Evolutionary conservation across 176 grass and related monocot genomes (phyloP).

Genomic region (maize (Zea mays)): Zm-B73-REFERENCE-NAM-5.0 NC_050096.1:248071001-248071500

Average conservation of each 20-base stretch:
- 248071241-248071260: conserved; percentile 6
- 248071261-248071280: neutral
- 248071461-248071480: conserved; percentile 10
- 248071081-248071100: neutral
- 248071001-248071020: conserved; percentile 83
- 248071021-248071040: conserved; percentile 66
- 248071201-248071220: conserved; percentile 29
- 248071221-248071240: conserved; percentile 20
- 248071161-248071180: neutral
- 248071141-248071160: conserved; percentile 20
- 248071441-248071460: conserved; percentile 29
- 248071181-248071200: neutral
- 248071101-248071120: conserved; percentile 9
- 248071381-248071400: neutral
- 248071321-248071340: conserved; percentile 12
- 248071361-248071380: conserved; percentile 16
- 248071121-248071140: neutral
- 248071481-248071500: conserved; percentile 22
- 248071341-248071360: neutral
- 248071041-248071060: conserved; percentile 11
- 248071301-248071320: neutral
- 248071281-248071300: neutral
- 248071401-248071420: neutral
- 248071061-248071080: neutral
- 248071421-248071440: conserved; percentile 12